These are phyloP conservation scores for Coniophora puteana DNA, from an alignment of 1,284 basidiomycete species.

Conservation along the genomic window DNA sequence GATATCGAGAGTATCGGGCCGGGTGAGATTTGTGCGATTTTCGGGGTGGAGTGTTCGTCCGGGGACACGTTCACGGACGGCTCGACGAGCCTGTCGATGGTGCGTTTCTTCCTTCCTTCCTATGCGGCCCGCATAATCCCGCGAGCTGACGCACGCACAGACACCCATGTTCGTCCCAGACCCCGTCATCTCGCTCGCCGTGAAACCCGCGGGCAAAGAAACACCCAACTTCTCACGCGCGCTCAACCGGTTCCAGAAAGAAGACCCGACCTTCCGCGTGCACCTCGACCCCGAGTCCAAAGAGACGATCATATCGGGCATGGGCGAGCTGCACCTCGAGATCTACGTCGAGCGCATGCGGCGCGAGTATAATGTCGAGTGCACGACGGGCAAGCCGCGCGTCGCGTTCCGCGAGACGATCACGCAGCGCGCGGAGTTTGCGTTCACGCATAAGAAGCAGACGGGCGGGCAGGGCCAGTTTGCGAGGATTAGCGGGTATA, in stretches of 20 bases:
- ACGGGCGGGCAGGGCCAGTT: constrained; percentile 97
- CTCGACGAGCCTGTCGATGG: constrained; percentile 85
- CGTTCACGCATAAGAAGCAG: constrained; percentile 98
- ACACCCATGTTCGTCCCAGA: constrained; percentile 99
- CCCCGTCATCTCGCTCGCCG: constrained; percentile 94
- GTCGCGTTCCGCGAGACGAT: constrained; percentile 98
- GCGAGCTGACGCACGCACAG: constrained; percentile 35
- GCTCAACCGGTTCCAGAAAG: constrained; percentile 97
- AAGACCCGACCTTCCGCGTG: constrained; percentile 98
- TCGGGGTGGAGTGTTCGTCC: constrained; percentile 97
- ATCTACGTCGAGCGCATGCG: constrained; percentile 99
- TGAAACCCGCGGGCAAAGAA: constrained; percentile 91
- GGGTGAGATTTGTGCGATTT: constrained; percentile 99
- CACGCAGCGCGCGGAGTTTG: constrained; percentile 78
- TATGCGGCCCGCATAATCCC: constrained; percentile 2
- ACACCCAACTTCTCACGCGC: constrained; percentile 96
- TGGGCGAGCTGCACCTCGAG: constrained; percentile 99
- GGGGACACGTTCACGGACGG: constrained; percentile 99
- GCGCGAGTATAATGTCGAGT: constrained; percentile 95
- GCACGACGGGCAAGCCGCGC: constrained; percentile 92
- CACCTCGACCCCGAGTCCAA: constrained; percentile 93
- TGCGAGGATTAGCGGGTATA: constrained; percentile 87
- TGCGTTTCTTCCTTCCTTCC: constrained; percentile 29
- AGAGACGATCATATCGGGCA: constrained; percentile 99
- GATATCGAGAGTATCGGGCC: constrained; percentile 94